Evolutionary conservation across 2,329 filamentous ascomycete species (phyloP).

Genomic region (Colletotrichum eremochloae): DNA sequence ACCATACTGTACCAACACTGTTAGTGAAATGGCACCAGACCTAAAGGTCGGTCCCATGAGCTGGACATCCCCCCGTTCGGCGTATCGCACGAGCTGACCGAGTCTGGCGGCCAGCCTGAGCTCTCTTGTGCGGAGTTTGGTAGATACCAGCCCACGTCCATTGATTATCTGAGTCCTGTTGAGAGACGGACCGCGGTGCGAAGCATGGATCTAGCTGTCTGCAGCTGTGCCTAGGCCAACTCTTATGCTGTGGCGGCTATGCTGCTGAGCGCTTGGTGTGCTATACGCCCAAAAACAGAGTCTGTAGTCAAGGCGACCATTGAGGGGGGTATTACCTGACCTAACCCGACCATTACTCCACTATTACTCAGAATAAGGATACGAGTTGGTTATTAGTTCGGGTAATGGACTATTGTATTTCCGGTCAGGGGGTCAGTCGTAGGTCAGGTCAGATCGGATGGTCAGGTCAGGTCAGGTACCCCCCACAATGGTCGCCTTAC

Average conservation of each 20-base stretch:
- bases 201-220: neutral
- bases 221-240: neutral
- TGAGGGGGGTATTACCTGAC: no score
- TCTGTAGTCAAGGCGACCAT: no score
- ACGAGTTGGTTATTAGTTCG: no score
- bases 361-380: no score
- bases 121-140: neutral
- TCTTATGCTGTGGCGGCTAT: neutral
- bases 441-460: no score
- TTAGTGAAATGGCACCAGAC: neutral
- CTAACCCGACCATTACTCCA: no score
- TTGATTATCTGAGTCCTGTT: neutral
- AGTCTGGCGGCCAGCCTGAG: neutral
- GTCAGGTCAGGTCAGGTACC: no score
- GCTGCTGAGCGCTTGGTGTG: constrained; percentile 1
- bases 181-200: neutral
- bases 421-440: no score
- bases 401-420: no score
- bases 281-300: neutral
- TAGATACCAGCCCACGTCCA: no score
- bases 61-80: neutral
- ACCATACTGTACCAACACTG: neutral
- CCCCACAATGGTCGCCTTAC: no score
- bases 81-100: neutral
- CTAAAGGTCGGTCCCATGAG: neutral